phyloP scores from a whole-genome alignment of 352 stramenopile species.

The Globisporangium middletonii region DNA sequence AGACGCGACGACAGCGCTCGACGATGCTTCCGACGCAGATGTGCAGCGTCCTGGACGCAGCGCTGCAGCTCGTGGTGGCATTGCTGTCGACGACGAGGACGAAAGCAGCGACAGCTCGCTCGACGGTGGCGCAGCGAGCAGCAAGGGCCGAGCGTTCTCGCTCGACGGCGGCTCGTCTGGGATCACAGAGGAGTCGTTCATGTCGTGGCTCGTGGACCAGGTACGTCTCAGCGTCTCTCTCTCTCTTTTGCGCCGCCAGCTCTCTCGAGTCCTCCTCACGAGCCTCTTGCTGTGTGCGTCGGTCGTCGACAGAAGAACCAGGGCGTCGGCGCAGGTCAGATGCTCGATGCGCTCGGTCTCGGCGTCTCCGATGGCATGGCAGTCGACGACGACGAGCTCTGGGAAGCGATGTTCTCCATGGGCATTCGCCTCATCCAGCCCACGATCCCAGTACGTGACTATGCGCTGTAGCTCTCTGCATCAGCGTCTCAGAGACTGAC shows the following conservation, averaged over 20 bases:
- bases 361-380: constrained; percentile 72
- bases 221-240: constrained; percentile 3
- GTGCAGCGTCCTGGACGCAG: constrained; percentile 5
- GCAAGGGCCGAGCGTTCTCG: constrained; percentile 1
- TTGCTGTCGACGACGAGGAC: constrained; percentile 6
- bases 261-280: background rate
- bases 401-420: constrained; percentile 84
- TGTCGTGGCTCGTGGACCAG: constrained; percentile 68
- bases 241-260: background rate
- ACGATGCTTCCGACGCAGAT: background rate
- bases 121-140: background rate
- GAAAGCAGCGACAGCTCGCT: constrained; percentile 6
- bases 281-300: background rate
- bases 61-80: background rate
- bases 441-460: constrained; percentile 33
- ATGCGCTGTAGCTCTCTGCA: too few species aligned
- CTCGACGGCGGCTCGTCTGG: constrained; percentile 21
- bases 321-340: constrained; percentile 51
- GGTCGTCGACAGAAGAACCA: constrained; percentile 39
- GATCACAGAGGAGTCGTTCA: constrained; percentile 73
- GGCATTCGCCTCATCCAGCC: constrained; percentile 75
- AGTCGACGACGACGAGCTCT: constrained; percentile 77
- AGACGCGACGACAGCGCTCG: background rate
- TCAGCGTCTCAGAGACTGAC: too few species aligned
- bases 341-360: constrained; percentile 74